Conservation (phyloP, 2,329 filamentous ascomycete genomes). For the Mollisia scopiformis region DNA sequence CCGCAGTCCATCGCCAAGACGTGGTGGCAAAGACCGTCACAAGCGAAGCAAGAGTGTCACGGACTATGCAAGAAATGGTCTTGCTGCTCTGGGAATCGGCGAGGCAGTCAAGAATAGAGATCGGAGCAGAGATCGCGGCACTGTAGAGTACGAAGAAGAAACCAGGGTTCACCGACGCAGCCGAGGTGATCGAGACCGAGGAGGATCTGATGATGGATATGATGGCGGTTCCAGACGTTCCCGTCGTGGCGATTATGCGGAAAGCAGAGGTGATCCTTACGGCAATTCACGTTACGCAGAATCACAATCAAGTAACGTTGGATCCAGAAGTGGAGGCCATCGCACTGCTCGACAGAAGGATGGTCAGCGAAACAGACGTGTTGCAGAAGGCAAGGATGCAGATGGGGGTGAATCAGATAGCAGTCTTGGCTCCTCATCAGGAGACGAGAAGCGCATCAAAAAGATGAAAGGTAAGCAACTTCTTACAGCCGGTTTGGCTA, state of each 20-base stretch:
- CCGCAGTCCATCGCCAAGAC: slow-evolving; percentile 34
- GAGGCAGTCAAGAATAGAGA: slow-evolving; percentile 42
- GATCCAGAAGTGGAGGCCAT: slow-evolving; percentile 23
- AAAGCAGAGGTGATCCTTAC: slow-evolving; percentile 32
- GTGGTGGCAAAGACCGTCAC: slow-evolving; percentile 42
- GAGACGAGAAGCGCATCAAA: slow-evolving; percentile 64
- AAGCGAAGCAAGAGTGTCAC: slow-evolving; percentile 69
- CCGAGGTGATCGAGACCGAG: slow-evolving; percentile 2
- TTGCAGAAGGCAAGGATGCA: slow-evolving; percentile 34
- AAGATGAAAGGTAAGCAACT: slow-evolving; percentile 69
- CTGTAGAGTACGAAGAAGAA: slow-evolving; percentile 29
- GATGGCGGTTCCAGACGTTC: slow-evolving; percentile 21
- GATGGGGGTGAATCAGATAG: slow-evolving; percentile 46
- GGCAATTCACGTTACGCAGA: slow-evolving; percentile 34
- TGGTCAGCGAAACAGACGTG: slow-evolving; percentile 30
- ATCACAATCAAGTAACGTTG: slow-evolving; percentile 31
- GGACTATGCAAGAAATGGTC: slow-evolving; percentile 60
- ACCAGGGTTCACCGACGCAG: slow-evolving; percentile 25
- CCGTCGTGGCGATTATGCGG: slow-evolving; percentile 26
- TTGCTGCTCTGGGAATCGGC: slow-evolving; percentile 65
- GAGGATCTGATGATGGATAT: slow-evolving; percentile 29
- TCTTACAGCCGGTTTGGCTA: slow-evolving; percentile 66
- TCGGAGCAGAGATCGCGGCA: slow-evolving; percentile 18
- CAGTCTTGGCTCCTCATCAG: slow-evolving; percentile 59
- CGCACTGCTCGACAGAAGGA: slow-evolving; percentile 26